Conservation (phyloP, 2,329 filamentous ascomycete species). For the Westerdykella sp. region DNA sequence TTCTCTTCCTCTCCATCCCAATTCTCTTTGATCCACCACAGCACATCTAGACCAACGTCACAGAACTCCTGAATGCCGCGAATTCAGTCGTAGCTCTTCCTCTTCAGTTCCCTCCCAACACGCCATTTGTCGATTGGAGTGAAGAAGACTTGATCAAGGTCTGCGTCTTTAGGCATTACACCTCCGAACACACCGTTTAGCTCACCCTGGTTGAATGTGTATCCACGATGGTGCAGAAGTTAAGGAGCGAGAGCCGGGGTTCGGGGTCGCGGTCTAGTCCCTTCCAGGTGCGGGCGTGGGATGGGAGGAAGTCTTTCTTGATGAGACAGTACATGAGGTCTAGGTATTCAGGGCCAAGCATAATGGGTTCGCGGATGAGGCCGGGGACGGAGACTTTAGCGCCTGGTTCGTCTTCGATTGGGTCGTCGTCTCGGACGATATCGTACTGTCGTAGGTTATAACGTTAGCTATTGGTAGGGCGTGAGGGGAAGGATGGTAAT, state of each 20-base stretch:
- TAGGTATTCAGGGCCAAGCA: constrained; percentile 20
- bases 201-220: constrained; percentile 18
- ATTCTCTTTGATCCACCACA: constrained; percentile 26
- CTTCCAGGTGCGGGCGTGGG: constrained; percentile 5
- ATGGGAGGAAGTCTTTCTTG: constrained; percentile 23
- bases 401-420: constrained; percentile 5
- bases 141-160: constrained; percentile 30
- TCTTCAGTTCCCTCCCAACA: constrained; percentile 14
- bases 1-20: constrained; percentile 10
- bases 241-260: constrained; percentile 20
- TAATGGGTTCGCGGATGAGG: constrained; percentile 30
- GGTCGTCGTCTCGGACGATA: not conserved
- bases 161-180: not conserved
- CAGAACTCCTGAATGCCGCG: constrained; percentile 30
- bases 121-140: constrained; percentile 27
- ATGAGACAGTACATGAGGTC: constrained; percentile 22
- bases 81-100: constrained; percentile 13
- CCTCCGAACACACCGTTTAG: not conserved
- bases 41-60: constrained; percentile 26
- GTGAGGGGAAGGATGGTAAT: not conserved
- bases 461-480: not conserved
- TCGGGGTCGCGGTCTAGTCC: constrained; percentile 9
- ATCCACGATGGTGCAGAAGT: constrained; percentile 30
- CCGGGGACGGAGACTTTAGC: constrained; percentile 35
- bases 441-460: not conserved